Conservation (phyloP, 1,284 basidiomycete species). For the Apiotrichum gracile region DNA sequence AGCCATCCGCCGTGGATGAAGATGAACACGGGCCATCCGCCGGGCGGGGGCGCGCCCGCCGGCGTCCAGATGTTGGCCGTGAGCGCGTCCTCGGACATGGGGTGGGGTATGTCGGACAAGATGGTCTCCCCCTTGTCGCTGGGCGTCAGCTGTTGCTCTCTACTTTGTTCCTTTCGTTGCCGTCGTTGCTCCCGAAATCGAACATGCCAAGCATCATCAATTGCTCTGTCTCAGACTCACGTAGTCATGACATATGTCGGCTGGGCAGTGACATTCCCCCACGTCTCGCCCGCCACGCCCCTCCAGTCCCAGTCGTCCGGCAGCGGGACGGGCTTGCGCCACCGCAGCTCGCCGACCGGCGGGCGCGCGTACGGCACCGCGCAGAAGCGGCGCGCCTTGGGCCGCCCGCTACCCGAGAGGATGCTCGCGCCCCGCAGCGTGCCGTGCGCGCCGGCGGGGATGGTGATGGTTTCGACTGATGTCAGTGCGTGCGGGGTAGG, state of each 20-base stretch:
- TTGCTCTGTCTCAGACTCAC: constrained; percentile 1
- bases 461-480: constrained; percentile 17
- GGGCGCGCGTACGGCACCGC: constrained; percentile 21
- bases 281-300: constrained; percentile 12
- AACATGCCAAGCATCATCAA: background rate
- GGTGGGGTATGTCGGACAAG: constrained; percentile 1
- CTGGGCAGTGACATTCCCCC: constrained; percentile 19
- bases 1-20: constrained; percentile 27
- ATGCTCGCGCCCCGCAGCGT: constrained; percentile 16
- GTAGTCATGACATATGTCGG: constrained; percentile 19
- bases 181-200: background rate
- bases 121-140: constrained; percentile 13
- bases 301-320: constrained; percentile 14
- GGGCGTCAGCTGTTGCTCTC: background rate
- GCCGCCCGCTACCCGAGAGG: constrained; percentile 13
- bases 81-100: constrained; percentile 17
- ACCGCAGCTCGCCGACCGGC: constrained; percentile 17
- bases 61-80: constrained; percentile 25
- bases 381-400: constrained; percentile 19
- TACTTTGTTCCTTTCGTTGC: background rate
- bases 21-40: constrained; percentile 22
- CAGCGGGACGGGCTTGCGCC: constrained; percentile 18
- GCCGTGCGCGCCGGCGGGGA: constrained; percentile 20
- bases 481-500: too few relatives aligned
- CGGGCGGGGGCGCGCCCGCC: constrained; percentile 11